Evolutionary conservation across 176 grass and related monocot species (phyloP).

Genomic region (Tillandsia fasciculata): DNA sequence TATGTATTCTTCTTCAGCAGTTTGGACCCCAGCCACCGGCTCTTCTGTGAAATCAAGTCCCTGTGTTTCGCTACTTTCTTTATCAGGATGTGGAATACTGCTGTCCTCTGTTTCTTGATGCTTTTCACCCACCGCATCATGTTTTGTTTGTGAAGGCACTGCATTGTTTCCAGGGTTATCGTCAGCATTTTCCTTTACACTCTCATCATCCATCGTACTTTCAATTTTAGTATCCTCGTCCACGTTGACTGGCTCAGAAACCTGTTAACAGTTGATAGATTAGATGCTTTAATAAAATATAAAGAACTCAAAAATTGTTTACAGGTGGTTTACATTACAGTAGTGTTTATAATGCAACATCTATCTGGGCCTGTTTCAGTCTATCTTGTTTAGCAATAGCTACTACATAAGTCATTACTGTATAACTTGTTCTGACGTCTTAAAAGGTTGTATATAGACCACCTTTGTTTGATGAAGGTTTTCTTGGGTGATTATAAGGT

Average conservation of each 20-base stretch:
- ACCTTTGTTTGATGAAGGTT: too few species aligned
- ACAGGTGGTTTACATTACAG: not conserved
- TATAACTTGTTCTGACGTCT: too few species aligned
- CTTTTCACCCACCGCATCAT: not conserved
- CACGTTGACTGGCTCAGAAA: not conserved
- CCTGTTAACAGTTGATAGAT: not conserved
- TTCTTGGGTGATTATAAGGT: too few species aligned
- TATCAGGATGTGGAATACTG: not conserved
- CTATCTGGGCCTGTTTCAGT: too few species aligned
- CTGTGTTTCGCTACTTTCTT: not conserved
- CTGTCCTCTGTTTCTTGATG: not conserved
- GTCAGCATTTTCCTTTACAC: not conserved
- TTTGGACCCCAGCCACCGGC: not conserved
- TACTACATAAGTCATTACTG: too few species aligned
- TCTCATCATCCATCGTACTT: not conserved
- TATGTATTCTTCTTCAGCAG: not conserved
- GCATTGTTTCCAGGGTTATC: not conserved
- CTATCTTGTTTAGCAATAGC: too few species aligned
- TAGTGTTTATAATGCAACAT: not conserved
- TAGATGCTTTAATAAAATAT: not conserved
- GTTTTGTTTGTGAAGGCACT: not conserved
- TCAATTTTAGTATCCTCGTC: not conserved
- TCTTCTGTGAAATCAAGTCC: not conserved
- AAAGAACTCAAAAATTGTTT: not conserved
- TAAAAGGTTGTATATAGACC: too few species aligned